Percentiles rank a stretch among this genome's conserved stretches.
These are phyloP conservation scores for Sporothrix euskadiensis DNA, from an alignment of 2,329 filamentous ascomycete genomes.

Conservation along the genomic window DNA sequence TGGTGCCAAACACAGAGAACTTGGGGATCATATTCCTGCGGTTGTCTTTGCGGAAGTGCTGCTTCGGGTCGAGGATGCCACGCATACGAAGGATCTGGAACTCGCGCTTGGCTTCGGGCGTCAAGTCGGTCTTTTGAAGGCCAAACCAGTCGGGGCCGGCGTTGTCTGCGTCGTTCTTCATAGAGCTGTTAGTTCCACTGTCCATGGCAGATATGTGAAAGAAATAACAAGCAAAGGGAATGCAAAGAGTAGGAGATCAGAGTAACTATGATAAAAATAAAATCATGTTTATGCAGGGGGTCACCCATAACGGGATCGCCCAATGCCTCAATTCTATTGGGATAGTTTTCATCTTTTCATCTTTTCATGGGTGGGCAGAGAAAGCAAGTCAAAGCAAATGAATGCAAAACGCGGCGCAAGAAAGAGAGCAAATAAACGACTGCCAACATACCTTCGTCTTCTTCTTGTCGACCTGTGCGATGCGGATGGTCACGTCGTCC, in stretches of 20 bases:
- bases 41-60: conserved; percentile 85
- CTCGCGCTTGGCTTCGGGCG: conserved; percentile 76
- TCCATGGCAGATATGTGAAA: conserved; percentile 20
- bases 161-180: conserved; percentile 48
- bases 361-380: conserved; percentile 47
- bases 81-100: conserved; percentile 88
- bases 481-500: conserved; percentile 38
- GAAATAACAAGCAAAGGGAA: conserved; percentile 33
- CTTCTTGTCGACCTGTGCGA: conserved; percentile 36
- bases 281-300: conserved; percentile 63
- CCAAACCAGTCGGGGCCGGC: conserved; percentile 86
- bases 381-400: not conserved
- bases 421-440: not conserved
- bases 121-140: conserved; percentile 79
- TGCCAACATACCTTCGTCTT: conserved; percentile 40
- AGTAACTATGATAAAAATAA: conserved; percentile 70
- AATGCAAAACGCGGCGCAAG: not conserved
- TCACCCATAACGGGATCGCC: conserved; percentile 77
- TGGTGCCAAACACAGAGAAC: conserved; percentile 84
- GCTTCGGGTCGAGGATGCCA: conserved; percentile 82
- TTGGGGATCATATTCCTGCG: conserved; percentile 71
- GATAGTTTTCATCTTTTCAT: conserved; percentile 73
- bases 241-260: conserved; percentile 47
- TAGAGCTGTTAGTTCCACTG: not conserved
- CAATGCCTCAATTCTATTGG: conserved; percentile 71